Percentiles rank a stretch among this genome's conserved stretches.
These are phyloP conservation scores for Venturia pyrina DNA, from an alignment of 2,329 filamentous ascomycete genomes.

Conservation along the genomic window DNA sequence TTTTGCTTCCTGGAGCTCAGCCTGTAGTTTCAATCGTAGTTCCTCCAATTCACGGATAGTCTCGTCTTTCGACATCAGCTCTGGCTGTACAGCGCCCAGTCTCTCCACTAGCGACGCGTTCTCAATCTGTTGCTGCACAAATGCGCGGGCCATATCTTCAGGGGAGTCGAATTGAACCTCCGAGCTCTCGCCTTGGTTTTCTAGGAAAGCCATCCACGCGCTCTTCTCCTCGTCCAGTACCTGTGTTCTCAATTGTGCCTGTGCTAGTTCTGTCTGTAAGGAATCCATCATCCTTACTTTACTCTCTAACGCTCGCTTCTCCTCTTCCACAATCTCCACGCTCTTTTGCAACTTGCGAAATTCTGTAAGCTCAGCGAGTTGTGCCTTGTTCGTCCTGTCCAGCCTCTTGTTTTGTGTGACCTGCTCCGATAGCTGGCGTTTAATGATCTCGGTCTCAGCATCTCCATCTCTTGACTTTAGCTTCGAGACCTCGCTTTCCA, in stretches of 20 bases:
- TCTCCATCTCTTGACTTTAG: constrained; percentile 77
- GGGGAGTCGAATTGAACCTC: constrained; percentile 73
- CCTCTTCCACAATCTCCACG: constrained; percentile 90
- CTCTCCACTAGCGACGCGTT: constrained; percentile 71
- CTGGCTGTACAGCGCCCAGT: constrained; percentile 68
- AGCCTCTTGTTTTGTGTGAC: constrained; percentile 81
- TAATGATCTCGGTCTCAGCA: constrained; percentile 76
- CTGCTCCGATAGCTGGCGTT: constrained; percentile 81
- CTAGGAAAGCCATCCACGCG: constrained; percentile 79
- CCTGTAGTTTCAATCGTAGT: constrained; percentile 56
- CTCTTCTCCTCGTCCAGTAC: constrained; percentile 79
- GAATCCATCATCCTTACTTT: constrained; percentile 66
- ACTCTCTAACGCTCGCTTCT: constrained; percentile 74
- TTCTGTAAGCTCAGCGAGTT: constrained; percentile 68
- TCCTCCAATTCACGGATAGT: constrained; percentile 61
- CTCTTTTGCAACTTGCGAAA: constrained; percentile 73
- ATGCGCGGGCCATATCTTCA: constrained; percentile 73
- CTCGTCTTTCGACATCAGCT: constrained; percentile 66
- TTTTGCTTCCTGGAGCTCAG: constrained; percentile 40
- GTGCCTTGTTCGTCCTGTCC: constrained; percentile 71
- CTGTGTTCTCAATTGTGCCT: constrained; percentile 72
- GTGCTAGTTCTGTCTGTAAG: constrained; percentile 65
- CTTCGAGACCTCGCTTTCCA: constrained; percentile 76
- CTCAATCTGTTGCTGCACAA: constrained; percentile 73
- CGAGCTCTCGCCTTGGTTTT: constrained; percentile 53